Percentiles rank a stretch among this genome's conserved stretches.
phyloP scores from a whole-genome alignment of 2,329 filamentous ascomycete genomes.

The Pochonia chlamydosporia region DNA sequence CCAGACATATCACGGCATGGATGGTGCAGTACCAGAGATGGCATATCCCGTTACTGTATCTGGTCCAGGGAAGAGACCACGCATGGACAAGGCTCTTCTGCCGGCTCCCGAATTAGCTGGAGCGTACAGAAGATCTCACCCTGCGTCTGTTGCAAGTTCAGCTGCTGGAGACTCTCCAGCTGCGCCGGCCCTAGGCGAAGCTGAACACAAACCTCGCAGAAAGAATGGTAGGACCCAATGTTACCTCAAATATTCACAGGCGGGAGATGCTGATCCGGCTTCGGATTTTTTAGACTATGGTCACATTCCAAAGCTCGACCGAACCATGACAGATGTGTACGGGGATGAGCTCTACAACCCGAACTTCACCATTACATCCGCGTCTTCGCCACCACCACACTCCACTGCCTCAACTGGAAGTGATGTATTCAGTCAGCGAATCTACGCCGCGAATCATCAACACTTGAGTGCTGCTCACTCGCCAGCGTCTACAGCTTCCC shows the following conservation, averaged over 20 bases:
- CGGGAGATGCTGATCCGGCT: conserved; percentile 32
- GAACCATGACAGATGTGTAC: conserved; percentile 81
- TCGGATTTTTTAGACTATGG: conserved; percentile 36
- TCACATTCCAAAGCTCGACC: conserved; percentile 68
- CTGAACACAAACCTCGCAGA: conserved; percentile 41
- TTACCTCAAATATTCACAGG: background rate
- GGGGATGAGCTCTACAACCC: conserved; percentile 81
- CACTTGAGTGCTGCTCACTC: conserved; percentile 56
- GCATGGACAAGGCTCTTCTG: conserved; percentile 35
- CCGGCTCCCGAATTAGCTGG: conserved; percentile 40
- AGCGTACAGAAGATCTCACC: conserved; percentile 38
- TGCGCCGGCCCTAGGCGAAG: conserved; percentile 46
- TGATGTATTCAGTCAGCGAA: conserved; percentile 65
- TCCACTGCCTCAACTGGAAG: conserved; percentile 43
- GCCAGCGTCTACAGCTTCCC: conserved; percentile 40
- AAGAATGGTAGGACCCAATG: conserved; percentile 45
- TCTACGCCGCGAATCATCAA: conserved; percentile 74
- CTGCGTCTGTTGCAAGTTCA: conserved; percentile 53
- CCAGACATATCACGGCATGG: conserved; percentile 34
- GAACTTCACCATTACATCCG: conserved; percentile 52
- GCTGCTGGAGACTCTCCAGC: conserved; percentile 53
- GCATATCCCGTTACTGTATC: conserved; percentile 35
- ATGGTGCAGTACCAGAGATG: conserved; percentile 31
- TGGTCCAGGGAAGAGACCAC: conserved; percentile 28
- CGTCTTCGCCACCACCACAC: conserved; percentile 42